Base-by-base conservation (phyloP, 208 protist genomes). In the Endotrypanum monterogeii region DNA sequence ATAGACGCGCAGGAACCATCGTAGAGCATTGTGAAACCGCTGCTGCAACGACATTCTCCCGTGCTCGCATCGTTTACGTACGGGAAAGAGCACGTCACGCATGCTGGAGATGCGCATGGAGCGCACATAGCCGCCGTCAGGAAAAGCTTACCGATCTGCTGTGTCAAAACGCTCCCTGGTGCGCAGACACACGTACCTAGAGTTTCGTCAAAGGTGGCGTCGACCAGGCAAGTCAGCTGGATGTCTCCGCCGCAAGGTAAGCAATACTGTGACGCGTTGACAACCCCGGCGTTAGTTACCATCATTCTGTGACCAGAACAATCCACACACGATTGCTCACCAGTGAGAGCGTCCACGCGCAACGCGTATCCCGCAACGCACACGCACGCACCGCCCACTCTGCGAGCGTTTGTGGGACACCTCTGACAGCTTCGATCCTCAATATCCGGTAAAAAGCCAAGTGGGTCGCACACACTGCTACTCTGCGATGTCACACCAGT, bases 1-100 rank as follows among this genome's bases (percentile, higher is more conserved):
- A 69, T 74, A 0, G 81, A 68, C 37, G 87, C 81, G 57, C 89
- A 96, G 1, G 86, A 89, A 3, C 73, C 73, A 72, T 94, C 91
- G 68, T 87, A 89, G 23, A 93, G 74, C 44, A 73, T 58, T 0
- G 72, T 83, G 81, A 84, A 92, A 20, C 83, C 84, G n/a, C 28
- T 56, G 14, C 35, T 39, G 65, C 89, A 94, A 60, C 44, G 62
- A 61, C 73, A 87, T 8, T 20, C 71, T 9, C 62, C 69, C n/a
- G 50, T 56, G 4, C 56, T 54, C 11, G 37, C 71, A 12, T 58
- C 75, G 20, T 80, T 20, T 28, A 46, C 58, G 52, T 90, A 93
- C 32, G 90, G 88, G 46, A 74, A 79, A 14, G 52, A 28, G 66
- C 83, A 89, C 1, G 79, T 69, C n/a, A 54, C 62, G 60, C 82